Base-by-base conservation (phyloP, 345 rosid species). In the Gynandropsis gynandra region DNA sequence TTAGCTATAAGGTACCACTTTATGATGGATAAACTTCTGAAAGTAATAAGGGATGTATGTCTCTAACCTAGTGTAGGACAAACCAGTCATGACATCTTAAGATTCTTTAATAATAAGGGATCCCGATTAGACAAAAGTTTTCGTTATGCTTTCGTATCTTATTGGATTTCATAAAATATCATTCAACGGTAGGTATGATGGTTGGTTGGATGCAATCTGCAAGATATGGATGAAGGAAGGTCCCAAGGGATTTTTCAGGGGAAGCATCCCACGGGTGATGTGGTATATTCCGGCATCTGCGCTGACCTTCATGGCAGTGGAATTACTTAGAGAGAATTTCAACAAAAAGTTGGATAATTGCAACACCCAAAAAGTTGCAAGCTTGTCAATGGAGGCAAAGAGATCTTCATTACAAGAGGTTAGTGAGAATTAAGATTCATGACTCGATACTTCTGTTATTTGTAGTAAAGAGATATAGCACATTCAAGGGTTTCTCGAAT, bases 261-360 rank as follows among this genome's bases (percentile, higher is more conserved):
- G 96, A 63, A 89, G 97, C 68, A 59, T 89, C 58, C 95, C 97
- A 15, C 77, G 97, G 61, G 81, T 86, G 50, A 73, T 84, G 50
- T 89, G 97, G 97, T 83, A 89, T 57, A 72, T 89, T 65, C 95
- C 97, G 15, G 97, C 97, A 29, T 86, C 94, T 8, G 96, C 97
- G 32, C 88, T 89, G 11, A 89, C 87, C 9, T 89, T 89, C 85
- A 89, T 89, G 97, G 97, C 90, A 16, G 88, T 89, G 9, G 97
- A 89, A 70, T 83, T 81, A 65, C 83, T 89, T 16, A 76, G 97
- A 58, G 84, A 72, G 19, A 74, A 59, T 17, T 89, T 89, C 68
- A 81, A 81, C 47, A 76, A 78, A 49, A 69, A 68, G 51, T 24
- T 51, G 35, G 70, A 69, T 9, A 31, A 19, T 1, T 59, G 21